Percentiles rank a stretch among this genome's conserved stretches.
These are phyloP conservation scores for Grosmannia huntii DNA, from an alignment of 2,329 filamentous ascomycete species.

Conservation along the genomic window DNA sequence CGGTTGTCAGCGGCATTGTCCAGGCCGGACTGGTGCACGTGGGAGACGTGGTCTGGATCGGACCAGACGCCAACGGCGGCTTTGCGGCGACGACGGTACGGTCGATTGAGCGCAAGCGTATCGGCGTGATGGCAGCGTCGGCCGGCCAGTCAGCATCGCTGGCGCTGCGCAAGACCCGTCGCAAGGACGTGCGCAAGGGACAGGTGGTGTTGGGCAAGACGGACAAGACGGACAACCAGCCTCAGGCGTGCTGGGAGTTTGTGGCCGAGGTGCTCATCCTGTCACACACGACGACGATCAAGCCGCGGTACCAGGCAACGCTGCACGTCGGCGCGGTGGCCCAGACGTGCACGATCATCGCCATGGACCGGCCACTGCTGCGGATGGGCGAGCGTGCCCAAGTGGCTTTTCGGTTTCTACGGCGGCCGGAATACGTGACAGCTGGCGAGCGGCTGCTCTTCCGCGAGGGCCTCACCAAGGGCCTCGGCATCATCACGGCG, in stretches of 20 bases:
- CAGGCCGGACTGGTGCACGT: constrained; percentile 79
- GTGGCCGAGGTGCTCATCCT: constrained; percentile 84
- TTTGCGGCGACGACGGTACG: constrained; percentile 80
- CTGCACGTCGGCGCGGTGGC: constrained; percentile 89
- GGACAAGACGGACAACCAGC: constrained; percentile 56
- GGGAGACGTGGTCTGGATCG: constrained; percentile 80
- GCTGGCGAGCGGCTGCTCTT: constrained; percentile 85
- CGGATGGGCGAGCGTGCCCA: constrained; percentile 87
- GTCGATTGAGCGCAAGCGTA: constrained; percentile 89
- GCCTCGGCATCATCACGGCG: constrained; percentile 83
- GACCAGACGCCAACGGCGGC: constrained; percentile 80
- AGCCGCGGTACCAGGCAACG: constrained; percentile 96
- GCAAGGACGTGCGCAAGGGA: constrained; percentile 91
- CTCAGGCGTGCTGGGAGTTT: constrained; percentile 63
- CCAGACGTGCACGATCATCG: constrained; percentile 94
- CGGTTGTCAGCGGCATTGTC: constrained; percentile 88
- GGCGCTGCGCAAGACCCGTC: constrained; percentile 71
- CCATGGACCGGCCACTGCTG: constrained; percentile 92
- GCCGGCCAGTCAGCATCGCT: constrained; percentile 91
- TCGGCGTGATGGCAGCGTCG: constrained; percentile 73
- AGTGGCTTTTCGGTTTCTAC: constrained; percentile 90
- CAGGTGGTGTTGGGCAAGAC: constrained; percentile 90
- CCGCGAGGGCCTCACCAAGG: constrained; percentile 89
- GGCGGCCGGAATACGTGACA: constrained; percentile 82
- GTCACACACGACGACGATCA: constrained; percentile 92